Conservation (phyloP, 305 asterid genomes). For the Fraxinus latifolia region DNA sequence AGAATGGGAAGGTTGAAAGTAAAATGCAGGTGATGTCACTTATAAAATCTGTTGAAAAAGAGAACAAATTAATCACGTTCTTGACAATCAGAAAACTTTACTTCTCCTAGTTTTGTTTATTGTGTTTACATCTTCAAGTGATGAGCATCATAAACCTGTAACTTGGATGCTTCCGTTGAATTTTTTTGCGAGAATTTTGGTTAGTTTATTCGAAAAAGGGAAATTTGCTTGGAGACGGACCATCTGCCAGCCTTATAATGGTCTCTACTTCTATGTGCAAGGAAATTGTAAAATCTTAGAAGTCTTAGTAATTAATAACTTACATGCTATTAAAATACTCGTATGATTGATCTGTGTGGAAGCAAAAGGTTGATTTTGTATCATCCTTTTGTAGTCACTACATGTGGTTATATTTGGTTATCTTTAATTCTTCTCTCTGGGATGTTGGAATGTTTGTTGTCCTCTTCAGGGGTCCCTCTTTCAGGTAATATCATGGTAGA, state of each 20-base stretch:
- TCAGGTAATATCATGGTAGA: not conserved
- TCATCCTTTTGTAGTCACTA: not conserved
- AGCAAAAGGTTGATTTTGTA: constrained; percentile 6
- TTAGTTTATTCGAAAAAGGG: not conserved
- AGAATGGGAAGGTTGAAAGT: not conserved
- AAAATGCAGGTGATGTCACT: not conserved
- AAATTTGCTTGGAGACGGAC: not conserved
- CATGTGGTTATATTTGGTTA: not conserved
- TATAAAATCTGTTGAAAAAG: not conserved
- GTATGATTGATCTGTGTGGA: not conserved
- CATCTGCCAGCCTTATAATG: not conserved
- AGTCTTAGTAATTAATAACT: not conserved
- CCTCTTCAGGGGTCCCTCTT: constrained; percentile 11
- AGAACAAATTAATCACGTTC: not conserved
- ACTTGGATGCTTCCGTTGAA: not conserved
- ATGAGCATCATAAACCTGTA: not conserved
- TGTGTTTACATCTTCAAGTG: not conserved
- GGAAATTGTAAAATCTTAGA: not conserved
- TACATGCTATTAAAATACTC: not conserved
- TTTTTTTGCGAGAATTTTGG: not conserved
- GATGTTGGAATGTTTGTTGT: constrained; percentile 6
- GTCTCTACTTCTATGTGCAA: not conserved
- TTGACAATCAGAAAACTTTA: not conserved
- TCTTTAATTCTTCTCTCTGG: constrained; percentile 7
- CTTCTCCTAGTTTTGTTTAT: not conserved